phyloP scores from a whole-genome alignment of 163 green algal genomes.

The Chlamydomonas reinhardtii region DNA sequence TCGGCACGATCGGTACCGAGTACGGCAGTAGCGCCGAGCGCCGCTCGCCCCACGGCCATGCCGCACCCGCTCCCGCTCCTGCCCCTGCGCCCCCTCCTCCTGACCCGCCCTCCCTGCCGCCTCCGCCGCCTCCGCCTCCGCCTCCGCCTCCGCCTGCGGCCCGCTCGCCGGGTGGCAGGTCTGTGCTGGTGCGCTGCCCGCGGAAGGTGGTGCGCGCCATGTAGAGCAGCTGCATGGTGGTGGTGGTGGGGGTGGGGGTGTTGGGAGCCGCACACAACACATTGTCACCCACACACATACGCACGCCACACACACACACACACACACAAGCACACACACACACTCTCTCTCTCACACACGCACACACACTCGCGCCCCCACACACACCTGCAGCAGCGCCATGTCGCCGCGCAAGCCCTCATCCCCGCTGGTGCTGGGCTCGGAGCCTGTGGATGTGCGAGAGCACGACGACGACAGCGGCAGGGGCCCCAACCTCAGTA shows the following conservation, averaged over 20 bases:
- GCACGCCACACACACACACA: too few species aligned
- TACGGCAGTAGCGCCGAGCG: too few species aligned
- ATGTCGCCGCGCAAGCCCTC: constrained; percentile 35
- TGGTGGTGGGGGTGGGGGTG: too few species aligned
- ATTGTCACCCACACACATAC: too few species aligned
- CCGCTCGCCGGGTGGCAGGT: background rate
- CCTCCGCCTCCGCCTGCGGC: background rate
- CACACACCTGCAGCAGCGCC: background rate
- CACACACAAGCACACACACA: too few species aligned
- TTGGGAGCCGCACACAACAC: too few species aligned
- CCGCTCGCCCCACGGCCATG: too few species aligned
- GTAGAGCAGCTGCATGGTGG: constrained; percentile 42
- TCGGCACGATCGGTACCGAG: too few species aligned
- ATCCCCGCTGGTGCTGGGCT: constrained; percentile 29
- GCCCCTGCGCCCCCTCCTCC: background rate
- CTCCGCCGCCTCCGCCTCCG: background rate
- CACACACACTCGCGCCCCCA: too few species aligned
- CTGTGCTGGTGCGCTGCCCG: background rate
- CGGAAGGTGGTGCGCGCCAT: constrained; percentile 37
- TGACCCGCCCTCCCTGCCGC: background rate
- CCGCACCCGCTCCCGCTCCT: background rate
- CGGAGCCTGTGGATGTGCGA: background rate
- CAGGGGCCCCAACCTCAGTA: too few species aligned
- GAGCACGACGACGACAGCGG: too few species aligned
- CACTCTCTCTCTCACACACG: too few species aligned